Evolutionary conservation across 2,329 filamentous ascomycete species (phyloP), one percentile per base, ranked within the genome.

Genomic region (Beauveria asiatica): DNA sequence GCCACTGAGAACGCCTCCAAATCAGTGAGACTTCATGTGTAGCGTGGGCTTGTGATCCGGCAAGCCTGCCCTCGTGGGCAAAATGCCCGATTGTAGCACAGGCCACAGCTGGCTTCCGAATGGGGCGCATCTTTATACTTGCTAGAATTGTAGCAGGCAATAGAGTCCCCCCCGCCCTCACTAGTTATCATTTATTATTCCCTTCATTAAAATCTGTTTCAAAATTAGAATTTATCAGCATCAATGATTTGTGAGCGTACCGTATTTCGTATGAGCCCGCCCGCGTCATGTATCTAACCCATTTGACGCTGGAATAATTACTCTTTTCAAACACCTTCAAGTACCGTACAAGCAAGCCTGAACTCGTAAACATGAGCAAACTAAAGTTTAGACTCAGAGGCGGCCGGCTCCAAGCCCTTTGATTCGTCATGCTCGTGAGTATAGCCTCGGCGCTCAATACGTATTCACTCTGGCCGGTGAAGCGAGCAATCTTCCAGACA

Each of bases 301-400:
- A 99, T 75, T 99, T 99, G 53, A 99, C 94, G 70, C 92, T 96
- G 64, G 90, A 95, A 73, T 99, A 99, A 75, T 97, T 97, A 75
- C 85, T 94, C 85, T 99, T 99, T 78, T 99, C 94, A 77, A 99
- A 99, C 1, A 99, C 94, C 77, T 99, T 99, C 61, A 99, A 76
- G 73, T 99, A 99, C 54, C 95, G 81, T 61, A 99, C 94, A 65
- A 99, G 72, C 70, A 99, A 73, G 0, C 94, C 94, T 1, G 89
- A 95, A 71, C 91, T 96, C 21, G 94, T 99, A 72, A 99, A 99
- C 95, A 99, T 99, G 69, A 99, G 81, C 68, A 99, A 75, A 64
- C 89, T 94, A 70, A 99, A 99, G 74, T 85, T 94, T 74, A 99
- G 77, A 74, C 87, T 97, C 63, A 99, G 78, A 4, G 94, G 94